phyloP scores from a whole-genome alignment of 371 early-diverging fungal species.

The Mucor piriformis region DNA sequence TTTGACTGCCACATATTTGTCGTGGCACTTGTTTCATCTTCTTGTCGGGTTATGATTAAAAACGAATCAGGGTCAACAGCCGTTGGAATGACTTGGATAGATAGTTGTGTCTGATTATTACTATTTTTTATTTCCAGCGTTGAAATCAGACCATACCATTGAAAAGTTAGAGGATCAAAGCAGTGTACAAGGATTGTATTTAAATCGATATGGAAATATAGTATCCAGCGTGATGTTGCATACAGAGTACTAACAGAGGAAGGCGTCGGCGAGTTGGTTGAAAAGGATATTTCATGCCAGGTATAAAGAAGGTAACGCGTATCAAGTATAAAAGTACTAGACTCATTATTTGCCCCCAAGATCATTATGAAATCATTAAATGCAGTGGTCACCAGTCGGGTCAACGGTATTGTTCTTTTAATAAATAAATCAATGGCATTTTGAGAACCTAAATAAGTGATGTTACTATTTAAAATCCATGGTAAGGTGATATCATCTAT shows the following conservation, averaged over 20 bases:
- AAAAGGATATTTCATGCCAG: background rate
- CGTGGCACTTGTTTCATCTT: background rate
- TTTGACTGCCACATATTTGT: slow-evolving; percentile 11
- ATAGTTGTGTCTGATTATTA: background rate
- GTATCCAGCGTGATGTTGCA: slow-evolving; percentile 20
- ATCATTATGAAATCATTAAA: slow-evolving; percentile 11
- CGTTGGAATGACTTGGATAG: background rate
- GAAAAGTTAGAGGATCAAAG: slow-evolving; percentile 9
- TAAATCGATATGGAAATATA: slow-evolving; percentile 5
- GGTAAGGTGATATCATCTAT: slow-evolving; percentile 1
- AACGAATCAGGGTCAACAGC: slow-evolving; percentile 7
- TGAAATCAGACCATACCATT: slow-evolving; percentile 9
- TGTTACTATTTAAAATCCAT: slow-evolving; percentile 1
- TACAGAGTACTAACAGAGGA: background rate
- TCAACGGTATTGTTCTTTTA: background rate
- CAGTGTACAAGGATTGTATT: slow-evolving; percentile 6
- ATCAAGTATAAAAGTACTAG: slow-evolving; percentile 17
- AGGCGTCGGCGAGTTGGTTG: background rate
- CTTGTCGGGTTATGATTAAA: background rate
- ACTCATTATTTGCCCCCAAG: background rate
- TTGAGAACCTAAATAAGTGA: slow-evolving; percentile 10
- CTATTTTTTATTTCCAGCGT: background rate
- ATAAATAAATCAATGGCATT: slow-evolving; percentile 5
- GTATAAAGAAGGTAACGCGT: slow-evolving; percentile 2
- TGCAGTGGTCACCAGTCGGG: background rate